Evolutionary conservation across 2,329 filamentous ascomycete species (phyloP).

Genomic region (Penicillium thymicola): DNA sequence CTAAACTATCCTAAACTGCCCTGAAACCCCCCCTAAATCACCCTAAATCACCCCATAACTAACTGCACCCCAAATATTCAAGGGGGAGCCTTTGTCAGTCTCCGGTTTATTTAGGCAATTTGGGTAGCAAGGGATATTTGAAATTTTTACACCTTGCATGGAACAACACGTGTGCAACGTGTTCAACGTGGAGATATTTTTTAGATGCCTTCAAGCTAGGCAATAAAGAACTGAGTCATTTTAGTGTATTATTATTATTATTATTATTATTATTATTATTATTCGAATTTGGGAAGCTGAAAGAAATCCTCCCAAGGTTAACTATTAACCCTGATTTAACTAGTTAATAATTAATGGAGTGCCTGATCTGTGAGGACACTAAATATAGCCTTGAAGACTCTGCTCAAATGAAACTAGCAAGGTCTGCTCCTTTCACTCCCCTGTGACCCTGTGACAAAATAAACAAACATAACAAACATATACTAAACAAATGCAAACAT

Average conservation of each 20-base stretch:
- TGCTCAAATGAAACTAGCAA: neutral
- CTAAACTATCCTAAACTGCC: neutral
- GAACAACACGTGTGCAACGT: conserved; percentile 4
- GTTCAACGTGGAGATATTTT: neutral
- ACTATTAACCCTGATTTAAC: neutral
- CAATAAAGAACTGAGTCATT: neutral
- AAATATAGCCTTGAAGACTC: neutral
- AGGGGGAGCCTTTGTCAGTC: conserved; percentile 7
- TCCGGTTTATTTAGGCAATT: conserved; percentile 3
- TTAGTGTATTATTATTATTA: no score
- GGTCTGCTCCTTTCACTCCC: neutral
- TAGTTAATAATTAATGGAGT: neutral
- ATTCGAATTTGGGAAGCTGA: neutral
- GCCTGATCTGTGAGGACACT: neutral
- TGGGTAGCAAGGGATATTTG: neutral
- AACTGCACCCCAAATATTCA: neutral
- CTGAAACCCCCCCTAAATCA: neutral
- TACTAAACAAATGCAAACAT: conserved; percentile 27
- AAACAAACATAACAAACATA: neutral
- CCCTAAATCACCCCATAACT: neutral
- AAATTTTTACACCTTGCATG: conserved; percentile 3
- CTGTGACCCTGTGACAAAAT: neutral
- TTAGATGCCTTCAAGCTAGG: neutral
- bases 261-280: no score
- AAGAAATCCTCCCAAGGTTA: neutral